phyloP scores from a whole-genome alignment of 2,329 filamentous ascomycete species.

The Diaporthe sp. region DNA sequence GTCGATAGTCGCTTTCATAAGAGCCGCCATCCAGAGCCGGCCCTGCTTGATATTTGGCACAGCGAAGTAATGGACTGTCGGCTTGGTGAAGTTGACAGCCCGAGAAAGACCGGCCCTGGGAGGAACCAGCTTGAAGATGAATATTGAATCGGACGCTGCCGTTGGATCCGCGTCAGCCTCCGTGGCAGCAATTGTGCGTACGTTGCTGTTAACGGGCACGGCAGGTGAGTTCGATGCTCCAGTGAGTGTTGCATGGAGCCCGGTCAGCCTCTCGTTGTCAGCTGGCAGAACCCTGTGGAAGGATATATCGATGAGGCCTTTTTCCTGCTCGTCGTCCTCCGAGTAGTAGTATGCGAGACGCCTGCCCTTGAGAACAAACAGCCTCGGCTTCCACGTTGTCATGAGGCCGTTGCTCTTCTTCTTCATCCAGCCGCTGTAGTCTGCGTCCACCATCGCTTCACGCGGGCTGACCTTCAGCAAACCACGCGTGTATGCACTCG shows the following conservation, averaged over 20 bases:
- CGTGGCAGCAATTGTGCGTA: constrained; percentile 59
- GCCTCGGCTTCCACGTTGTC: constrained; percentile 95
- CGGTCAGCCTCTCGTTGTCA: constrained; percentile 90
- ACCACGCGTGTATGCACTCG: constrained; percentile 92
- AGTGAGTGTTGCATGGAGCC: constrained; percentile 91
- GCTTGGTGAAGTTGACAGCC: constrained; percentile 97
- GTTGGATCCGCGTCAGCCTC: constrained; percentile 63
- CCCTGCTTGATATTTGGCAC: constrained; percentile 91
- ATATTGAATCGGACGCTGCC: constrained; percentile 74
- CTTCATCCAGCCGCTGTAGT: constrained; percentile 99
- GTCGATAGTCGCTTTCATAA: constrained; percentile 99
- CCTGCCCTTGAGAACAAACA: constrained; percentile 95
- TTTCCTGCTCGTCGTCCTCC: constrained; percentile 91
- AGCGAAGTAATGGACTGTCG: constrained; percentile 97
- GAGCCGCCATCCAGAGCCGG: constrained; percentile 95
- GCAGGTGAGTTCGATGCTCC: constrained; percentile 82
- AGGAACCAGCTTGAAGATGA: constrained; percentile 98
- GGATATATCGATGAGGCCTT: constrained; percentile 96
- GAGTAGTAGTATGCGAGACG: constrained; percentile 97
- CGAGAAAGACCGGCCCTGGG: constrained; percentile 88
- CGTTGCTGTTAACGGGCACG: constrained; percentile 61
- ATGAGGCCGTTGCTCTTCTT: constrained; percentile 97
- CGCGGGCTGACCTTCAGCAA: constrained; percentile 84
- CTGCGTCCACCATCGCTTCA: constrained; percentile 87
- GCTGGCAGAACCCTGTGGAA: constrained; percentile 97